These are phyloP conservation scores for Lachancea meyersii DNA, from an alignment of 805 yeast species.

Conservation along the genomic window DNA sequence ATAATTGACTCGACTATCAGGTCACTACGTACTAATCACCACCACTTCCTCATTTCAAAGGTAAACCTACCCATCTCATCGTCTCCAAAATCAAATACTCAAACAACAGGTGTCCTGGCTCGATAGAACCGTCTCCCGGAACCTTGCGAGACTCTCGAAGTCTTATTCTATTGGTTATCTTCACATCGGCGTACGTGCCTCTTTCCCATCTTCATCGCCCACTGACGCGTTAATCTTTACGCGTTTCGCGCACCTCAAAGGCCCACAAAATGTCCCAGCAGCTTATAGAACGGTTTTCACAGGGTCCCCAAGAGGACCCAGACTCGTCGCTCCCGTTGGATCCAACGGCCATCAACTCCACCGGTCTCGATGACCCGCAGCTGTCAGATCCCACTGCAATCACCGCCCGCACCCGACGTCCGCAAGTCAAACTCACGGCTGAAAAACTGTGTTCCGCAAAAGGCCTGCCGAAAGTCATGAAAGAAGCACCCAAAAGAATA, in stretches of 20 bases:
- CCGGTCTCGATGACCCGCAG: slow-evolving; percentile 13
- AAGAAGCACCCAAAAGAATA: slow-evolving; percentile 30
- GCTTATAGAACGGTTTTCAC: slow-evolving; percentile 3
- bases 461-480: slow-evolving; percentile 53
- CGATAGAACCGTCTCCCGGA: too few relatives aligned
- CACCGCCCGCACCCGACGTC: slow-evolving; percentile 19
- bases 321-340: slow-evolving; percentile 9
- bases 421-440: slow-evolving; percentile 45
- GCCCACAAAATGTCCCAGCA: slow-evolving; percentile 1
- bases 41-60: too few relatives aligned
- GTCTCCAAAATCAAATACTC: too few relatives aligned
- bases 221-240: neutral
- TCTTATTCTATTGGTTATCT: too few relatives aligned
- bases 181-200: neutral
- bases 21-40: too few relatives aligned
- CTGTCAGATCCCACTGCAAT: slow-evolving; percentile 27
- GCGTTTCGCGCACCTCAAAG: neutral
- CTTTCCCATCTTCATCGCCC: neutral
- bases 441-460: slow-evolving; percentile 43
- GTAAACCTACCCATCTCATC: too few relatives aligned
- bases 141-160: too few relatives aligned
- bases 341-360: slow-evolving; percentile 11
- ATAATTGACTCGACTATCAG: too few relatives aligned
- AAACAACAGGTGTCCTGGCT: too few relatives aligned
- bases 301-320: slow-evolving; percentile 2